These are phyloP conservation scores for Rutidosis leptorrhynchoides DNA, from an alignment of 129 eudicot species.

Conservation along the genomic window DNA sequence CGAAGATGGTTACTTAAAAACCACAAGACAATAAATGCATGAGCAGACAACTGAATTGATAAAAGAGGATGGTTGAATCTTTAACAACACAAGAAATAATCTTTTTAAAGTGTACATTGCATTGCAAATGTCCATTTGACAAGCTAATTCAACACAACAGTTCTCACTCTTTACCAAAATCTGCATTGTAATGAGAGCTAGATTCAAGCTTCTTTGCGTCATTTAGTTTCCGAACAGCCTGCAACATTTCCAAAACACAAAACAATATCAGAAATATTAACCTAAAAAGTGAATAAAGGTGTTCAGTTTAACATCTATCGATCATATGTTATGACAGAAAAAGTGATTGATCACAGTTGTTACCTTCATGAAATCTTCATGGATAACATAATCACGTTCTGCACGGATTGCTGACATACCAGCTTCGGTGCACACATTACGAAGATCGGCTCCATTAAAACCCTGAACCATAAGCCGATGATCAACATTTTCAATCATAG, in stretches of 20 bases:
- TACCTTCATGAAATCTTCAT: conserved; percentile 99
- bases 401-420: conserved; percentile 99
- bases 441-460: conserved; percentile 96
- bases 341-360: conserved; percentile 16
- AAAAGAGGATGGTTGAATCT: conserved; percentile 12
- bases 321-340: not conserved
- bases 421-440: conserved; percentile 96
- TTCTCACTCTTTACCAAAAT: conserved; percentile 85
- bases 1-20: not conserved
- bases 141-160: conserved; percentile 1
- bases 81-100: conserved; percentile 15
- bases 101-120: conserved; percentile 19
- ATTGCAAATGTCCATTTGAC: conserved; percentile 12
- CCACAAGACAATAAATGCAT: conserved; percentile 3
- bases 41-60: conserved; percentile 7
- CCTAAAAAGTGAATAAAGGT: not conserved
- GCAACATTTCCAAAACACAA: conserved; percentile 20
- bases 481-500: not conserved
- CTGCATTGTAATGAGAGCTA: conserved; percentile 85
- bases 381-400: conserved; percentile 96
- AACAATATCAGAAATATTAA: conserved; percentile 2
- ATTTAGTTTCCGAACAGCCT: conserved; percentile 87
- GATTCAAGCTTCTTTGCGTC: conserved; percentile 99
- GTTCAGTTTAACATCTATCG: not conserved
- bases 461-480: conserved; percentile 51